Percentiles rank a stretch among this genome's conserved stretches.
Conservation (phyloP, 106 monocot genomes). For the Allium cepa region DNA sequence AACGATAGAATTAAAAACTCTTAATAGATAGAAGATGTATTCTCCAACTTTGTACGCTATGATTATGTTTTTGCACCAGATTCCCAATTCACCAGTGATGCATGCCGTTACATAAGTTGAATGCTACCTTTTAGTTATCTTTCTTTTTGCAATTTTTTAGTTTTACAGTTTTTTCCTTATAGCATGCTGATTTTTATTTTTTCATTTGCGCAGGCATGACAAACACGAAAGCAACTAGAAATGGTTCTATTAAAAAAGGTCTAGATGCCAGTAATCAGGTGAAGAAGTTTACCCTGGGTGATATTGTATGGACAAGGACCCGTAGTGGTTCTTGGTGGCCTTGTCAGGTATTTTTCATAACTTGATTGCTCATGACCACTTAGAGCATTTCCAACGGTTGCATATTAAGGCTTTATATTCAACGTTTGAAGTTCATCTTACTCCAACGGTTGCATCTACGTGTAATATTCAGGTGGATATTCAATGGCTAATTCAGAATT, state of each 20-base stretch:
- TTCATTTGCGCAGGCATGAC: not conserved
- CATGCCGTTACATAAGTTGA: no score
- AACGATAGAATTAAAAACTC: no score
- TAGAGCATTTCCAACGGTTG: not conserved
- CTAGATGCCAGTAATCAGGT: not conserved
- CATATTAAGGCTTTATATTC: not conserved
- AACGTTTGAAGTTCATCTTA: not conserved
- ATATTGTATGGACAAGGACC: not conserved
- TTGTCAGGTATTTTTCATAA: constrained; percentile 3
- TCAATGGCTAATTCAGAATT: no score
- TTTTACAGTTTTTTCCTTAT: no score
- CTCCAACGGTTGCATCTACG: not conserved
- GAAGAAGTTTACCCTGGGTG: not conserved
- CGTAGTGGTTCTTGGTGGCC: constrained; percentile 2
- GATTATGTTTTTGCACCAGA: no score
- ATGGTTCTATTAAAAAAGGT: not conserved
- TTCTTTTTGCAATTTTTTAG: no score
- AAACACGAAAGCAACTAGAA: not conserved
- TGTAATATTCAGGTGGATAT: not conserved
- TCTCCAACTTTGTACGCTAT: no score
- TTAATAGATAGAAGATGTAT: no score
- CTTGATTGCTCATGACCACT: not conserved
- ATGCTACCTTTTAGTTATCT: no score
- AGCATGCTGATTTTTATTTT: no score
- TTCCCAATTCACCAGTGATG: no score